Conservation (phyloP, 306 rosid species). For the Cicer cuneatum region DNA sequence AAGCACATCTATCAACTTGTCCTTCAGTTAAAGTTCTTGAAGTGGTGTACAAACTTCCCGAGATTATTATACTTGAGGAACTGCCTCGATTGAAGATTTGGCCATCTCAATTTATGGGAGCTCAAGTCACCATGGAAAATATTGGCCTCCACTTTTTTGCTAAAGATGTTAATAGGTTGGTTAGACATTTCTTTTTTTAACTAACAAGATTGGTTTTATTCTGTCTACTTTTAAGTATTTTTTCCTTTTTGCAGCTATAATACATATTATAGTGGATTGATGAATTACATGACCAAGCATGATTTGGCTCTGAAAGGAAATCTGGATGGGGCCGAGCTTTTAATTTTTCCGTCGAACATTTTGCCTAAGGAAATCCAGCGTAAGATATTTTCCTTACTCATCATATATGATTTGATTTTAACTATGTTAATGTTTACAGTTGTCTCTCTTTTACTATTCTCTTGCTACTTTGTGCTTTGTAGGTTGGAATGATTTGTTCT, state of each 20-base stretch:
- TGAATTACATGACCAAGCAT: conserved; percentile 43
- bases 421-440: background rate
- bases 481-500: conserved; percentile 38
- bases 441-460: conserved; percentile 2
- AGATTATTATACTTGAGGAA: conserved; percentile 47
- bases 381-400: conserved; percentile 36
- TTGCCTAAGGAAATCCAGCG: conserved; percentile 43
- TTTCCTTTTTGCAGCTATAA: conserved; percentile 38
- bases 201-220: conserved; percentile 2
- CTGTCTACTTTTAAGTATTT: background rate
- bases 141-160: conserved; percentile 52
- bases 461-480: conserved; percentile 12
- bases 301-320: conserved; percentile 56
- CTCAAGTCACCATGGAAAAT: conserved; percentile 40
- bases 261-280: conserved; percentile 39
- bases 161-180: conserved; percentile 48
- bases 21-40: conserved; percentile 43
- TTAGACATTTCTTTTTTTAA: conserved; percentile 1
- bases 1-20: conserved; percentile 51
- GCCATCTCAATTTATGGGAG: conserved; percentile 46
- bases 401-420: background rate
- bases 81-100: conserved; percentile 50
- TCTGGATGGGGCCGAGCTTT: conserved; percentile 47
- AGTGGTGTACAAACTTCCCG: conserved; percentile 43
- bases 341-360: conserved; percentile 50